A percentile compares a stretch with the other conserved stretches of the same genome.
These are phyloP conservation scores for Penicillium digitatum DNA, from an alignment of 2,329 filamentous ascomycete species.

Conservation along the genomic window DNA sequence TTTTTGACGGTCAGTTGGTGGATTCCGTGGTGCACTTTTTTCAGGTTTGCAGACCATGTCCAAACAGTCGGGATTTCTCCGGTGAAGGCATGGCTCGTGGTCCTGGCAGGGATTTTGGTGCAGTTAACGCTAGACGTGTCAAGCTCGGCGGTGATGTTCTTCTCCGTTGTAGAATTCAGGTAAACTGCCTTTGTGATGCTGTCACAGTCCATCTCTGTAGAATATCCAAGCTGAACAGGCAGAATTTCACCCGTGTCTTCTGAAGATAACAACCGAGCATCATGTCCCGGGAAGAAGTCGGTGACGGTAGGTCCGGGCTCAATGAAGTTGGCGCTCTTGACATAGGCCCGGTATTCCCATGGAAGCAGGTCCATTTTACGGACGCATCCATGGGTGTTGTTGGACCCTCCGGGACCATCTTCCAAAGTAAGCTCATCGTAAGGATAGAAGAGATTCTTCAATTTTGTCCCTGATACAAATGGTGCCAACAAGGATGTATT, in stretches of 20 bases:
- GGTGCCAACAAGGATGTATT: conserved; percentile 51
- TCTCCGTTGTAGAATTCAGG: conserved; percentile 52
- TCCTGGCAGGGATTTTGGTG: conserved; percentile 29
- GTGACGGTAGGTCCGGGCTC: conserved; percentile 56
- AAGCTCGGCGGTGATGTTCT: conserved; percentile 44
- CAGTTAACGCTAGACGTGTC: conserved; percentile 48
- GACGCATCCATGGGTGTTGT: conserved; percentile 55
- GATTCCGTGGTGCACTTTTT: conserved; percentile 58
- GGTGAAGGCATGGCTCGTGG: conserved; percentile 37
- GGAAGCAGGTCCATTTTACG: conserved; percentile 49
- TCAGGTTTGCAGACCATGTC: conserved; percentile 52
- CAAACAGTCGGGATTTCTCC: conserved; percentile 54
- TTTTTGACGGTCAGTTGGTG: conserved; percentile 53
- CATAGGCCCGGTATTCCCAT: conserved; percentile 60
- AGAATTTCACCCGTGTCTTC: conserved; percentile 48
- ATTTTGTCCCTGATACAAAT: conserved; percentile 51
- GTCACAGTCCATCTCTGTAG: conserved; percentile 57
- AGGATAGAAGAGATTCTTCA: conserved; percentile 62
- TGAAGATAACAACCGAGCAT: conserved; percentile 53
- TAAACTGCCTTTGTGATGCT: conserved; percentile 49
- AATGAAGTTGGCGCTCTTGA: conserved; percentile 51
- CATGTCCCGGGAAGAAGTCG: conserved; percentile 58
- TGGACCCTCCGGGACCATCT: conserved; percentile 44
- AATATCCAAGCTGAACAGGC: conserved; percentile 52
- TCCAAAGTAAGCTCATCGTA: conserved; percentile 54